These are phyloP conservation scores for Echium plantagineum DNA, from an alignment of 257 asterid species.

Conservation along the genomic window DNA sequence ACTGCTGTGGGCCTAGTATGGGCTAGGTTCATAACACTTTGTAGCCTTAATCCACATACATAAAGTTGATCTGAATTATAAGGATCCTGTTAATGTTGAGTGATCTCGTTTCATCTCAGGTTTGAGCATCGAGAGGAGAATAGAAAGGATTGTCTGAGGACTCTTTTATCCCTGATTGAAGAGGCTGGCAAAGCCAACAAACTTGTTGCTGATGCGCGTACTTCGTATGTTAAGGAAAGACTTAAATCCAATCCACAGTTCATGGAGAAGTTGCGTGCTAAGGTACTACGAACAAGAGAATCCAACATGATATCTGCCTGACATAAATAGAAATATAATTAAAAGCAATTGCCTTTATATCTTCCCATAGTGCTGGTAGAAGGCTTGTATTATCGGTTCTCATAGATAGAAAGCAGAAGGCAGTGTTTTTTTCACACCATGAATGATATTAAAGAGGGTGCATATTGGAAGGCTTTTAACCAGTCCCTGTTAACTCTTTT, in stretches of 20 bases:
- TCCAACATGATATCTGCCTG: conserved; percentile 18
- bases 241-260: conserved; percentile 69
- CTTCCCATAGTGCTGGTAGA: not conserved
- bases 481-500: too few species aligned
- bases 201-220: conserved; percentile 58
- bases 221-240: conserved; percentile 45
- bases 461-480: too few species aligned
- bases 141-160: conserved; percentile 86
- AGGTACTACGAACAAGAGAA: conserved; percentile 23
- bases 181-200: conserved; percentile 70
- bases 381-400: not conserved
- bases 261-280: conserved; percentile 66
- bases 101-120: conserved; percentile 24
- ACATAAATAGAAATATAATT: not conserved
- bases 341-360: too few species aligned
- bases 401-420: too few species aligned
- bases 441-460: too few species aligned
- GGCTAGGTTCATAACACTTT: too few species aligned
- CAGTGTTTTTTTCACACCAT: too few species aligned
- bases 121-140: conserved; percentile 92
- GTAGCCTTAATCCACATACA: too few species aligned
- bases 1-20: too few species aligned
- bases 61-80: too few species aligned
- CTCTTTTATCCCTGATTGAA: conserved; percentile 61
- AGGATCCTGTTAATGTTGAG: not conserved